These are phyloP conservation scores for Lablab purpureus DNA, from an alignment of 306 rosid genomes.

Conservation along the genomic window DNA sequence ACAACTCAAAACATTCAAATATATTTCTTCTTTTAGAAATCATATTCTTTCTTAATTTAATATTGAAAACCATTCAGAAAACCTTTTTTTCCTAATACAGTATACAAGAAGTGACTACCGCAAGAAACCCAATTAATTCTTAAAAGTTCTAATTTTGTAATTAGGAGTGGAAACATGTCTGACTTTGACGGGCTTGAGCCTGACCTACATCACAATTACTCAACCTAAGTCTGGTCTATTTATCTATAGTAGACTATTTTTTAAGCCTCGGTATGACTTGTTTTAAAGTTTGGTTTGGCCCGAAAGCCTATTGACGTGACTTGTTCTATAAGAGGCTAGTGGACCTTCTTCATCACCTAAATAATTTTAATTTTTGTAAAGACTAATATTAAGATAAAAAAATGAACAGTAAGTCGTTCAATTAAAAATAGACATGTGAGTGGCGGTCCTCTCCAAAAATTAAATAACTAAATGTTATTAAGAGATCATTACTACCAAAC, in stretches of 20 bases:
- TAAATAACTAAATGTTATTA: no score
- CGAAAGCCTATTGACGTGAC: background rate
- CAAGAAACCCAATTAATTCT: slow-evolving; percentile 2
- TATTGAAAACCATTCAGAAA: background rate
- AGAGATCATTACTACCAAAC: no score
- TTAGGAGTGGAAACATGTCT: background rate
- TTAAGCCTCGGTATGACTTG: background rate
- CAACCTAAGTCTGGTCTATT: background rate
- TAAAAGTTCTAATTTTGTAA: slow-evolving; percentile 3
- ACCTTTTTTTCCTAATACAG: background rate
- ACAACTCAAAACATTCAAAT: background rate
- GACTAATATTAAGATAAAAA: no score
- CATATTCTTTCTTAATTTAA: background rate
- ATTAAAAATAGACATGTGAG: no score
- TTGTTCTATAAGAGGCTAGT: no score
- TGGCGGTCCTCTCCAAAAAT: no score
- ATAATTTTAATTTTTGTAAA: no score
- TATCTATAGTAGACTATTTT: background rate
- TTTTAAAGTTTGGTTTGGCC: background rate
- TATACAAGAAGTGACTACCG: slow-evolving; percentile 9
- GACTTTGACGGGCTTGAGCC: no score
- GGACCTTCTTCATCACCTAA: no score
- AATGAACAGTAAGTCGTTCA: no score
- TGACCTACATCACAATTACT: no score
- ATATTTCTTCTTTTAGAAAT: background rate